These are phyloP conservation scores for Paragyromitra xinjiangensis DNA, from an alignment of 495 filamentous ascomycete genomes.

Conservation along the genomic window DNA sequence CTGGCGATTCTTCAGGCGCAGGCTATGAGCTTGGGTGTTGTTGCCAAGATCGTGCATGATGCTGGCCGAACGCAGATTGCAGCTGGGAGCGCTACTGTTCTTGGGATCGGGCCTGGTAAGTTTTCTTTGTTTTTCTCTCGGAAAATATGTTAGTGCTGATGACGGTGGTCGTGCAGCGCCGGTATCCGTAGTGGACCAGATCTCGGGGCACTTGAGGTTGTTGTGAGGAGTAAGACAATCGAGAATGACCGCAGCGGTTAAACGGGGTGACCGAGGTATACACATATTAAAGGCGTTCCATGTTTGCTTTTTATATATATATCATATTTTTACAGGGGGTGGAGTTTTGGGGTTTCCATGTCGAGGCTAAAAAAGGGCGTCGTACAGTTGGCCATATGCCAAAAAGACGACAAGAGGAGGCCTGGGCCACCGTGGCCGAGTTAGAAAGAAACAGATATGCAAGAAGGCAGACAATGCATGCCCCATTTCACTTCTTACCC, in stretches of 20 bases:
- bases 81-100: conserved; percentile 86
- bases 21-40: conserved; percentile 83
- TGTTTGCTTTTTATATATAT: conserved; percentile 13
- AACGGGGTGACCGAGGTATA: conserved; percentile 1
- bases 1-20: conserved; percentile 76
- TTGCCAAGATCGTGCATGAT: conserved; percentile 87
- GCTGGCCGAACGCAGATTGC: conserved; percentile 98
- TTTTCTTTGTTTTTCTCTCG: conserved; percentile 2
- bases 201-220: conserved; percentile 89
- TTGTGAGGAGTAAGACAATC: conserved; percentile 63
- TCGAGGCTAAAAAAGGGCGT: neutral
- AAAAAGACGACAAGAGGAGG: neutral
- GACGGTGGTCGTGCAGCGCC: conserved; percentile 64
- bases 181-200: conserved; percentile 82
- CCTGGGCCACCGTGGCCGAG: neutral
- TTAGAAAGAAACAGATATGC: neutral
- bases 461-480: neutral
- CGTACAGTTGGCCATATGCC: neutral
- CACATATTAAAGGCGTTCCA: conserved; percentile 29
- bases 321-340: conserved; percentile 13
- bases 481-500: neutral
- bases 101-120: conserved; percentile 77
- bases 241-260: neutral
- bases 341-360: conserved; percentile 8
- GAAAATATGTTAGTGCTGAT: conserved; percentile 19